Conservation (phyloP, 2,329 filamentous ascomycete species). For the Colletotrichum costaricense region DNA sequence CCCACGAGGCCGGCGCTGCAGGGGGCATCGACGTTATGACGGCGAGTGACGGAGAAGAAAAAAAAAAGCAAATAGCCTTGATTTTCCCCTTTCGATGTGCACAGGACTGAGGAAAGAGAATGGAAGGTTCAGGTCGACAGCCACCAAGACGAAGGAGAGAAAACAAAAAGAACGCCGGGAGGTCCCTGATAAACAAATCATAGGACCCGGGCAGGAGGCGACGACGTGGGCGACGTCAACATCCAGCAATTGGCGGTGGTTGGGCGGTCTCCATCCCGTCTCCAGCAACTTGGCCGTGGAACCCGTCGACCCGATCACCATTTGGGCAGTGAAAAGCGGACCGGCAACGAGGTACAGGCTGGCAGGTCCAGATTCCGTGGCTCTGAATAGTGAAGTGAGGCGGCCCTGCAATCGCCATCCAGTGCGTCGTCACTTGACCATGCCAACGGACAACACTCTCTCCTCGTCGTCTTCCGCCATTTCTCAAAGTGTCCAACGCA, state of each 20-base stretch:
- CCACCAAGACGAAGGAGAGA: not conserved
- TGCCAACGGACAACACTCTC: not conserved
- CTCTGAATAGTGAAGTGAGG: not conserved
- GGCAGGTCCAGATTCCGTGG: not conserved
- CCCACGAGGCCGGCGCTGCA: constrained; percentile 29
- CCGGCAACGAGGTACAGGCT: not conserved
- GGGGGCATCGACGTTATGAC: constrained; percentile 7
- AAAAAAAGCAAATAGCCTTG: not conserved
- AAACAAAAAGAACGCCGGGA: not conserved
- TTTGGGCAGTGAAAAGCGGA: not conserved
- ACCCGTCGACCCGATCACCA: constrained; percentile 12
- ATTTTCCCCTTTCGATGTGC: not conserved
- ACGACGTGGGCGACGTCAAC: constrained; percentile 11
- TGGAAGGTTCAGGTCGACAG: not conserved
- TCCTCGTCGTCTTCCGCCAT: not conserved
- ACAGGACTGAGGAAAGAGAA: not conserved
- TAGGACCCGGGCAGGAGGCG: not conserved
- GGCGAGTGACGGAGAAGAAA: not conserved
- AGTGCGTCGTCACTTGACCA: not conserved
- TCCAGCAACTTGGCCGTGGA: not conserved
- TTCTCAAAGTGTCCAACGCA: not conserved
- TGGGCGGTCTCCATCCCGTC: constrained; percentile 13
- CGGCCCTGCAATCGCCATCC: not conserved
- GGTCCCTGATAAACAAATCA: not conserved
- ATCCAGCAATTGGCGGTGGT: constrained; percentile 18